phyloP scores from a whole-genome alignment of 306 rosid species.

The Phaseolus lunatus region DNA sequence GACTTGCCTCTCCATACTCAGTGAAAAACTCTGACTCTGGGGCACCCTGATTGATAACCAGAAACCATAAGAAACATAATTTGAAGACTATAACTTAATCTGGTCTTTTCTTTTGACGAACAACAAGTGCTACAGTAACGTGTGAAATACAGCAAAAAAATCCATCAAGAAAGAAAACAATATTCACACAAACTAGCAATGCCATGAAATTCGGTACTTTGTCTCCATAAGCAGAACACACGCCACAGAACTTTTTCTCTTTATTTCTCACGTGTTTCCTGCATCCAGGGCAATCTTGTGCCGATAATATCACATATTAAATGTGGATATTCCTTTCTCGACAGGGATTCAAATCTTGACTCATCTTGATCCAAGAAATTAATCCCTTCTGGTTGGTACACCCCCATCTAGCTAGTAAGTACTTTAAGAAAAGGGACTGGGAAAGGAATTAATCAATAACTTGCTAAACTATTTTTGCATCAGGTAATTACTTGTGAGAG shows the following conservation, averaged over 20 bases:
- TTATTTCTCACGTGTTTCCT: not conserved
- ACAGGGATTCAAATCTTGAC: too few species aligned
- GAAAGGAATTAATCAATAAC: not conserved
- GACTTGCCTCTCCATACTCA: constrained; percentile 83
- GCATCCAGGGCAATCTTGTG: not conserved
- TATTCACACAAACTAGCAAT: not conserved
- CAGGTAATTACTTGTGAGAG: not conserved
- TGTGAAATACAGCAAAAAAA: not conserved
- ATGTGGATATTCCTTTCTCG: not conserved
- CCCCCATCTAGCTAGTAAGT: not conserved
- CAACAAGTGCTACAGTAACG: constrained; percentile 4
- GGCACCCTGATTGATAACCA: constrained; percentile 59
- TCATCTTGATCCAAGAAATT: too few species aligned
- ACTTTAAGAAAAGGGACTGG: not conserved
- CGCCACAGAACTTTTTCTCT: not conserved
- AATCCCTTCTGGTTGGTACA: not conserved
- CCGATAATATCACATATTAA: not conserved
- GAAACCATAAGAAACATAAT: constrained; percentile 30
- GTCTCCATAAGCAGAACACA: not conserved
- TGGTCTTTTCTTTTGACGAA: not conserved
- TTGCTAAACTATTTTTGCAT: not conserved
- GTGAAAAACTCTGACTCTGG: constrained; percentile 90
- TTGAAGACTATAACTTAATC: not conserved
- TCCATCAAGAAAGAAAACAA: constrained; percentile 17
- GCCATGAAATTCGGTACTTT: not conserved